These are phyloP conservation scores for Nothopassalora personata DNA, from an alignment of 2,329 filamentous ascomycete genomes.

Conservation along the genomic window DNA sequence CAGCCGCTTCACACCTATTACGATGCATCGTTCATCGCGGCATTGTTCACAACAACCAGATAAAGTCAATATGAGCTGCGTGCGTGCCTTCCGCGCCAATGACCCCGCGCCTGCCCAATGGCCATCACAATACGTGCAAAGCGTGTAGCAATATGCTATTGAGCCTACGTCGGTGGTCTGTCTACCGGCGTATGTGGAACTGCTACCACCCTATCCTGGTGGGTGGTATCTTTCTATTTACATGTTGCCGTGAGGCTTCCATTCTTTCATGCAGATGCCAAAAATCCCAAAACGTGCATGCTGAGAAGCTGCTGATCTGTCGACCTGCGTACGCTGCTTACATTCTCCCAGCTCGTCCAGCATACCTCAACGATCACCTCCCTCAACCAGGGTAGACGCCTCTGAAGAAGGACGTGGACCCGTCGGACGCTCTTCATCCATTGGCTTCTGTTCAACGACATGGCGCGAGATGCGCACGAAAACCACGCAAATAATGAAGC, in stretches of 20 bases:
- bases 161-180: not conserved
- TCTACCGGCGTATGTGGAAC: not conserved
- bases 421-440: constrained; percentile 17
- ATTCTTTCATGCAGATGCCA: not conserved
- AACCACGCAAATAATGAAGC: constrained; percentile 25
- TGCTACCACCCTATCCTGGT: not conserved
- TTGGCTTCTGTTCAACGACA: constrained; percentile 16
- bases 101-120: not conserved
- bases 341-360: not conserved
- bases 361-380: not conserved
- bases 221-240: not conserved
- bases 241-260: constrained; percentile 14
- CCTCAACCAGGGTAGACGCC: constrained; percentile 11
- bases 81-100: not conserved
- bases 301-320: not conserved
- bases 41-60: not conserved
- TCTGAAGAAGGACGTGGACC: not conserved
- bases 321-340: too few relatives aligned
- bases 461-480: constrained; percentile 28
- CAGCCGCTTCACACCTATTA: not conserved
- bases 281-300: not conserved
- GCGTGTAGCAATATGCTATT: not conserved
- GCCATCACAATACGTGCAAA: not conserved
- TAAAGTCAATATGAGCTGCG: constrained; percentile 6
- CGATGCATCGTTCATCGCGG: not conserved